Base-by-base conservation (phyloP, 2,329 filamentous ascomycete species). In the Fusarium tupiense region DNA sequence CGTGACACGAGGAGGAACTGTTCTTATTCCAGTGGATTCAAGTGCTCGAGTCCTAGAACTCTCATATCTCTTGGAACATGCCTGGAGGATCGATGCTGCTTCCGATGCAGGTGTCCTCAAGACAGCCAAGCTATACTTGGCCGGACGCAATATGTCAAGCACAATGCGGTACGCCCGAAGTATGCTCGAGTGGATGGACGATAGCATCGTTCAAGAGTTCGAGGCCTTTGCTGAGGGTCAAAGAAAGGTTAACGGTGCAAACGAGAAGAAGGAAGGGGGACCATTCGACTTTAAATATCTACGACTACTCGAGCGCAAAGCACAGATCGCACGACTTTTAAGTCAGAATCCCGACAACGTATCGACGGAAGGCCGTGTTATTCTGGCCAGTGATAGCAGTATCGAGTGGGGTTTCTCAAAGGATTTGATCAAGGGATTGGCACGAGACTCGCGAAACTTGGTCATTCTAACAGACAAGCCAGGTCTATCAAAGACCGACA, bases 101-200 rank as follows among this genome's bases (percentile, higher is more conserved):
- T 85, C 86, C 31, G 84, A 85, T 14, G 87, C 88, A 31, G 87
- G 87, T 29, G 83, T 84, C 3, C 83, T 92, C 22, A 86, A 86
- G 62, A 83, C 85, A 2, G 85, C 89, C 1, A 90, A 88, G 76
- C 86, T 98, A 2, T 98, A 95, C 80, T 86, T 99, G 49, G 96
- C 95, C 2, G 95, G 95, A 44, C 92, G 92, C 67, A 97, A 94
- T 70, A 93, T 94, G 73, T 92, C 94, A 66, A 95, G 94, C 71
- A 97, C 95, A 0, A 93, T 98, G 88, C 90, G 94, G 60, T 94
- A 98, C 75, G 94, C 96, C 33, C 90, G 95, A 75, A 98, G 96
- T 81, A 97, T 99, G 94, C 86, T 99, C 38, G 96, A 99, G 80
- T 99, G 96, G 96, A 98, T 99, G 95, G 95, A 98, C 80, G 95